Conservation (phyloP, 1,139 yeast genomes). For the Arxiozyma heterogenica region DNA sequence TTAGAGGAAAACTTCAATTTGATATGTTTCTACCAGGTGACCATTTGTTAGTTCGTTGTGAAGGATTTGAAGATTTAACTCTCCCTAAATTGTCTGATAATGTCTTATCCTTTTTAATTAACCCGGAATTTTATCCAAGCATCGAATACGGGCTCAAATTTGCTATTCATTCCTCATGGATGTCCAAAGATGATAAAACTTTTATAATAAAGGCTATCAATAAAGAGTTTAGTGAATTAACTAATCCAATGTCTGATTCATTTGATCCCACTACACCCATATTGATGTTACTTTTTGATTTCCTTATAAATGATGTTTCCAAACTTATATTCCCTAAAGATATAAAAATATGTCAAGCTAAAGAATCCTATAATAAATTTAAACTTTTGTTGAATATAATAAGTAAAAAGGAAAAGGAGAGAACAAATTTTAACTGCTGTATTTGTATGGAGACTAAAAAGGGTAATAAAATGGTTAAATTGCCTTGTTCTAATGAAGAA, state of each 20-base stretch:
- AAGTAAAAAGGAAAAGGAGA: constrained; percentile 31
- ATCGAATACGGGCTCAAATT: constrained; percentile 30
- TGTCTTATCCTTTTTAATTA: constrained; percentile 19
- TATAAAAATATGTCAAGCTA: constrained; percentile 10
- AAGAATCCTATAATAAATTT: constrained; percentile 16
- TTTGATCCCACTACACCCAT: constrained; percentile 35
- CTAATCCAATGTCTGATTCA: constrained; percentile 23
- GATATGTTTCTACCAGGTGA: constrained; percentile 10
- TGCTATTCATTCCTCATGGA: constrained; percentile 25
- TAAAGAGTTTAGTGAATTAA: constrained; percentile 32
- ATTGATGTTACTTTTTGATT: constrained; percentile 40
- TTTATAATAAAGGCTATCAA: constrained; percentile 22
- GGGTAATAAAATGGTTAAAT: constrained; percentile 39
- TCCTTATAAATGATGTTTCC: constrained; percentile 31
- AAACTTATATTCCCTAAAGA: constrained; percentile 19
- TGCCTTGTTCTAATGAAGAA: constrained; percentile 26
- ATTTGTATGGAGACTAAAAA: constrained; percentile 49
- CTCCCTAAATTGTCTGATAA: constrained; percentile 14
- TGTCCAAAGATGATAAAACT: constrained; percentile 18
- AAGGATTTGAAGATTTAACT: constrained; percentile 7
- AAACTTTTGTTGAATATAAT: constrained; percentile 20
- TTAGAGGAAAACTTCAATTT: constrained; percentile 16
- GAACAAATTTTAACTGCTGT: constrained; percentile 43
- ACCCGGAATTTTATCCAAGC: constrained; percentile 21
- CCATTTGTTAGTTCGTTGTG: constrained; percentile 7